Evolutionary conservation across 192 early-diverging fungal genomes (phyloP), one percentile per base, ranked within the genome.

Genomic region (Rhizoclosmatium globosum): DNA sequence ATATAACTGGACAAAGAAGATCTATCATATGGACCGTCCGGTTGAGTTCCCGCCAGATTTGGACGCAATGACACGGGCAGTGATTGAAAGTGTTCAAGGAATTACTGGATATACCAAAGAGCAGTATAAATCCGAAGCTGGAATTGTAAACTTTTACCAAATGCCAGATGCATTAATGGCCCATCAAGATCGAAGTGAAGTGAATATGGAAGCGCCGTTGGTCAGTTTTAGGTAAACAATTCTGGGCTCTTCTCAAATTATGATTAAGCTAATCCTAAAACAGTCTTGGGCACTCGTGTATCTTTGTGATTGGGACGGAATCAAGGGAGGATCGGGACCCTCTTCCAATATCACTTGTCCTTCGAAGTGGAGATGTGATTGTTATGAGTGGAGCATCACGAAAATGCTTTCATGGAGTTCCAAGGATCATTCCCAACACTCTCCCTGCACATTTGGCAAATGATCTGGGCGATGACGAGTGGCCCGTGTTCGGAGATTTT

Each of bases 131-230:
- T 85, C 94, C 65, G 93, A 99, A 79, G 97, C 96, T 2, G 98
- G 96, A 2, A 95, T 99, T 0, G 80, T 99, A 44, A 99, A 99
- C 82, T 97, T 93, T 77, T 99, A 99, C 78, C 92, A 94, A 47
- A 83, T 89, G 59, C 86, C 89, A 38, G 93, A 97, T 72, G 84
- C 92, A 3, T 85, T 99, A 79, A 97, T 94, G 84, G 96, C 90
- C 7, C 98, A 99, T 83, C 95, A 97, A 45, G 98, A 99, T 81
- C 87, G 90, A 59, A 96, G 94, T 50, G 98, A 99, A 77, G 68
- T 91, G 23, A 95, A 94, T 79, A 93, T 91, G 86, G 88, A 91
- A 48, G 93, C 94, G 1, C 95, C 97, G 2, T 81, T 98, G 41
- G 90, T 91, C 80, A 83, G 77, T 78, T 70, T 80, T 50, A 86